Evolutionary conservation across 345 rosid genomes (phyloP), one percentile per base, ranked within the genome.

Genomic region (Aquilaria yunnanensis): DNA sequence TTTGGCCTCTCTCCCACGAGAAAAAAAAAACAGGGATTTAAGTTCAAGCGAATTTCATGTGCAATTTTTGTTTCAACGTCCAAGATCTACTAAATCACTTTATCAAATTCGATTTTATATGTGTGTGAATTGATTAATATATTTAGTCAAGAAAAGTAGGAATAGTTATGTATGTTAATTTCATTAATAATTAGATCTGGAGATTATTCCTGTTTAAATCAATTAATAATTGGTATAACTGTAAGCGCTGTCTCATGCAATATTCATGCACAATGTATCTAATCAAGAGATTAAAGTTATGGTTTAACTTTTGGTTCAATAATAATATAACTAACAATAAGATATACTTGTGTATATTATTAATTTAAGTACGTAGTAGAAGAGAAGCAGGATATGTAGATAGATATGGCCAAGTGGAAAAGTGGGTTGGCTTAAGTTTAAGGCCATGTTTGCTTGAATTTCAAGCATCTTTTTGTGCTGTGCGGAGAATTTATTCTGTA

Each of bases 381-480:
- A 37, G 5, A 2, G 43, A 37, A 4, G 43, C 23, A 37, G 43
- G 43, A 37, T 8, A 16, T 16, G 0, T 16, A 37, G 43, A 76
- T 68, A 68, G 29, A 16, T 31, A 51, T 62, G 72, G 62, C 31
- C 51, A n/a, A 78, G n/a, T 56, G 48, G 55, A 75, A 76, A 81
- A 76, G 80, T 61, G 32, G 68, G 79, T 64, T 80, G 88, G 83
- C 74, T 84, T 81, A 78, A 70, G 59, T 53, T 74, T 74, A 67
- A 78, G 83, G 85, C 71, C 74, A 79, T 65, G 82, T 78, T 86
- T 77, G 96, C 98, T 92, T 89, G 84, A 85, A 65, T 71, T 81
- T 81, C 84, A 89, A 89, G 92, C 92, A 83, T 89, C 97, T 84
- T 84, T 80, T 12, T 59, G 74, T 75, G 84, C 82, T 76, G 64